Base-by-base conservation (phyloP, 225 moss, liverwort and hornwort species). In the Takakia lepidozioides region DNA sequence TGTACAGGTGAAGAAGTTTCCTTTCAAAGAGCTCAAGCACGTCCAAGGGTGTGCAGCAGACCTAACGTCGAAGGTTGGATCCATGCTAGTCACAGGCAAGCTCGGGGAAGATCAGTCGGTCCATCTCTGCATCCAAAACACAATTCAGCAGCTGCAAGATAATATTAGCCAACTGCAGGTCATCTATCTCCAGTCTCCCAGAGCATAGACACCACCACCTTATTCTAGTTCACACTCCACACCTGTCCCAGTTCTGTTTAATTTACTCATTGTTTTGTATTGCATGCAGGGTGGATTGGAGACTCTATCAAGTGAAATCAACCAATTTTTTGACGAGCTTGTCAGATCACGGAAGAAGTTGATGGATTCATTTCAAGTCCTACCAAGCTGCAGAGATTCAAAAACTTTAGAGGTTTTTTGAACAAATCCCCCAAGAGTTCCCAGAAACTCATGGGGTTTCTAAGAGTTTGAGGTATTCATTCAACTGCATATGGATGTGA, bases 311-410 rank as follows among this genome's bases (percentile, higher is more conserved):
- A 59, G 24, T 27, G 62, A 76, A 63, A 59, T 76, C 13, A 76
- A 56, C 41, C 62, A 67, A 13, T 49, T 76, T 5, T 76, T 76
- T 40, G 59, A 71, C 34, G 63, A 71, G 49, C 67, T 76, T 3
- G 76, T 76, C 3, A 48, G 39, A 39, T 63, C 63, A 0, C 56
- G 76, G 6, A 76, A 71, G 44, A 76, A 67, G 49, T 63, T 76
- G 2, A 8, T 76, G 2, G 71, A 76, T 14, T 63, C 60, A 1
- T 38, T 67, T 1, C 76, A 76, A 57, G n/a, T n/a, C n/a, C n/a
- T n/a, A n/a, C n/a, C n/a, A n/a, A n/a, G n/a, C n/a, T n/a, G n/a
- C n/a, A n/a, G n/a, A n/a, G n/a, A n/a, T n/a, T n/a, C n/a, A n/a
- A n/a, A n/a, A n/a, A n/a, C n/a, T n/a, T n/a, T n/a, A n/a, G n/a